phyloP scores from a whole-genome alignment of 73 alveolate genomes.

The Paramecium caudatum region DNA sequence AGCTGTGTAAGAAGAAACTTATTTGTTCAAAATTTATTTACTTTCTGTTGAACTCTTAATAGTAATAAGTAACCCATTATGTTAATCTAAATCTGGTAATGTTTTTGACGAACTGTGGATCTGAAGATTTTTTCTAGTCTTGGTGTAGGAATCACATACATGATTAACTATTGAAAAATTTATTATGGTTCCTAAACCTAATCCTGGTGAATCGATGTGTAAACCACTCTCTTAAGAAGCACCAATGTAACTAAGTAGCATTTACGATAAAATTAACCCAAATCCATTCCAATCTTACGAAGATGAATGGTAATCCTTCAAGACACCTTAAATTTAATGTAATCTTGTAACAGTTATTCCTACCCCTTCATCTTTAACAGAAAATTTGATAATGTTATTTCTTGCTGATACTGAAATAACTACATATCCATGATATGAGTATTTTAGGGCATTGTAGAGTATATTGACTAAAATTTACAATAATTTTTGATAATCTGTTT shows the following conservation, averaged over 20 bases:
- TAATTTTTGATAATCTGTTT: constrained; percentile 52
- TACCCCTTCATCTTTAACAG: constrained; percentile 41
- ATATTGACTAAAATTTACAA: constrained; percentile 48
- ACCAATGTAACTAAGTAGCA: constrained; percentile 45
- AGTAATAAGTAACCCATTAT: constrained; percentile 38
- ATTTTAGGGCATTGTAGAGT: constrained; percentile 57
- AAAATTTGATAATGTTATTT: neutral
- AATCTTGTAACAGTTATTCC: neutral
- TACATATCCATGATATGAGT: constrained; percentile 39
- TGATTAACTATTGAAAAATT: neutral
- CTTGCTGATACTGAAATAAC: neutral
- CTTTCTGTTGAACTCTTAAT: constrained; percentile 19
- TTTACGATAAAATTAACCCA: constrained; percentile 44
- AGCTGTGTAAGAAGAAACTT: neutral
- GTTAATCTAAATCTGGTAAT: constrained; percentile 30
- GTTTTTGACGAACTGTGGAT: neutral
- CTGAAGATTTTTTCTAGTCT: neutral
- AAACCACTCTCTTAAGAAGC: constrained; percentile 27
- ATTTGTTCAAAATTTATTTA: neutral
- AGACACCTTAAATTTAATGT: neutral
- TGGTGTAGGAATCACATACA: neutral
- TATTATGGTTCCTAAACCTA: constrained; percentile 36
- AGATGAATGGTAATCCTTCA: constrained; percentile 31
- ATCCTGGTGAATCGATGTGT: constrained; percentile 2
- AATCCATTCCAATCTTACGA: constrained; percentile 60